Conservation (phyloP, 768 basidiomycete species). For the Vararia minispora region DNA sequence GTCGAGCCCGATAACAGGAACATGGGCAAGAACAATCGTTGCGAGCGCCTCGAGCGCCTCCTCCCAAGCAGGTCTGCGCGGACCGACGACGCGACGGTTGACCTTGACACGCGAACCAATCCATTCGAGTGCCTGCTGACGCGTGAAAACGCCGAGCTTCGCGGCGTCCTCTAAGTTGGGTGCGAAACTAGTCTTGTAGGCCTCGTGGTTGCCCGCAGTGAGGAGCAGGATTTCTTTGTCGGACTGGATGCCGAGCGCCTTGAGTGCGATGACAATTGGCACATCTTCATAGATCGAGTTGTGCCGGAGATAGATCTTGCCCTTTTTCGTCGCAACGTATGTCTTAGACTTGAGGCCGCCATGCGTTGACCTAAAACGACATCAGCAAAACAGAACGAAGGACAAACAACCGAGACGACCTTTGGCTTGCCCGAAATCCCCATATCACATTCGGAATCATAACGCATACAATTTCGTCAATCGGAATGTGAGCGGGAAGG, state of each 20-base stretch:
- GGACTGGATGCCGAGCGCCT: constrained; percentile 92
- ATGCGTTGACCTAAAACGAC: constrained; percentile 51
- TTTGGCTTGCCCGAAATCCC: no score
- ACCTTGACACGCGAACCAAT: constrained; percentile 90
- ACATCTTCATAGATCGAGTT: constrained; percentile 97
- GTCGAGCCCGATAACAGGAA: constrained; percentile 82
- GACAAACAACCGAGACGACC: no score
- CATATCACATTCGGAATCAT: no score
- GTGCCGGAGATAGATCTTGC: constrained; percentile 91
- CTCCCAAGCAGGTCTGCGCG: constrained; percentile 79
- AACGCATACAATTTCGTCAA: no score
- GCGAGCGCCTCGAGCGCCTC: constrained; percentile 96
- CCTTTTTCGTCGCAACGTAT: constrained; percentile 91
- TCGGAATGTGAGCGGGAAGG: no score
- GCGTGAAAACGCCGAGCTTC: constrained; percentile 82
- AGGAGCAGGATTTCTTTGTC: constrained; percentile 96
- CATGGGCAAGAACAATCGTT: constrained; percentile 93
- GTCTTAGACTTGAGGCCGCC: constrained; percentile 92
- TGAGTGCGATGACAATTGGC: constrained; percentile 91
- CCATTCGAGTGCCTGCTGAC: constrained; percentile 90
- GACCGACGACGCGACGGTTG: constrained; percentile 71
- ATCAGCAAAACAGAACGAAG: constrained; percentile 8
- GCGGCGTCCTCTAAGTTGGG: constrained; percentile 92
- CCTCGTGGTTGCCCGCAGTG: constrained; percentile 85
- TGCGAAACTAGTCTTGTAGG: constrained; percentile 78